Percentiles rank a stretch among this genome's conserved stretches.
Evolutionary conservation across 202 grass and related monocot genomes (phyloP).

Genomic region (Miscanthus sacchariflorus): DNA sequence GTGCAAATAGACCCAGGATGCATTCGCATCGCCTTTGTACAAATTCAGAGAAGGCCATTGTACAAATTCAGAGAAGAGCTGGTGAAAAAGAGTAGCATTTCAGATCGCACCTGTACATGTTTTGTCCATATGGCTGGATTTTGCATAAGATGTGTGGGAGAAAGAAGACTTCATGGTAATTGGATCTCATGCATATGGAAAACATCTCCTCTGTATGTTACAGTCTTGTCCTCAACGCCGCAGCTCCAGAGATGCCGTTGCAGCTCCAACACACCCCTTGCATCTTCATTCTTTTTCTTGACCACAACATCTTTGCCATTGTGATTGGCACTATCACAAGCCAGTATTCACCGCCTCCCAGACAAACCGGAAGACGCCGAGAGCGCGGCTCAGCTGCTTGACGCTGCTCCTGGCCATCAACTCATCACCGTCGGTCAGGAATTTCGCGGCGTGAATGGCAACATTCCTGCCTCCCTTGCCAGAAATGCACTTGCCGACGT

Average conservation of each 20-base stretch:
- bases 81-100: slow-evolving; percentile 52
- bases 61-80: slow-evolving; percentile 59
- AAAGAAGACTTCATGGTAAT: slow-evolving; percentile 47
- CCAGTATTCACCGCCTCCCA: slow-evolving; percentile 67
- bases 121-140: slow-evolving; percentile 20
- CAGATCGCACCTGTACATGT: slow-evolving; percentile 21
- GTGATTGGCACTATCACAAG: not conserved
- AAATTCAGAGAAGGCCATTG: slow-evolving; percentile 54
- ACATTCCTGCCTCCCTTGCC: slow-evolving; percentile 50
- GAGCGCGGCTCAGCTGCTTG: slow-evolving; percentile 67
- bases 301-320: slow-evolving; percentile 17
- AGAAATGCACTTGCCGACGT: slow-evolving; percentile 45
- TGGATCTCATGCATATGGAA: slow-evolving; percentile 66
- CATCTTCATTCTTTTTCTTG: slow-evolving; percentile 39
- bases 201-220: slow-evolving; percentile 77
- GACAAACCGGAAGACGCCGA: slow-evolving; percentile 69
- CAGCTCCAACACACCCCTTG: slow-evolving; percentile 56
- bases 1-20: slow-evolving; percentile 36
- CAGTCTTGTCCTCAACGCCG: slow-evolving; percentile 57
- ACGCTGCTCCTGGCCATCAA: slow-evolving; percentile 46
- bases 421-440: slow-evolving; percentile 50
- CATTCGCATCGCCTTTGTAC: slow-evolving; percentile 48
- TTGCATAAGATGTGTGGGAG: slow-evolving; percentile 16
- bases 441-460: slow-evolving; percentile 50
- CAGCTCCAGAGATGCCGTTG: slow-evolving; percentile 81